These are phyloP conservation scores for Cladosporium oxysporum DNA, from an alignment of 2,329 filamentous ascomycete species.

Conservation along the genomic window DNA sequence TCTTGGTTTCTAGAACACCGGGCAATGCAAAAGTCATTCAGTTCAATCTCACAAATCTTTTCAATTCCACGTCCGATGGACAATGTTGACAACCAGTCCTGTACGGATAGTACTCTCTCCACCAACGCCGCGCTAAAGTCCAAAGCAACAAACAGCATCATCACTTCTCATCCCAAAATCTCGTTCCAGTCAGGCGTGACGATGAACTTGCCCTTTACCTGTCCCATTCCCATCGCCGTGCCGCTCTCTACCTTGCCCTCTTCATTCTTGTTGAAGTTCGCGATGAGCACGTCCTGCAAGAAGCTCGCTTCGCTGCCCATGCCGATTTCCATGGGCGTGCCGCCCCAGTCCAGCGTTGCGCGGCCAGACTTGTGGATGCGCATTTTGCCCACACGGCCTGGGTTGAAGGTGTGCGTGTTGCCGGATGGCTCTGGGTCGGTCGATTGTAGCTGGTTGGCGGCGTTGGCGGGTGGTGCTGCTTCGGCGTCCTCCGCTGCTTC, in stretches of 20 bases:
- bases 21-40: slow-evolving; percentile 5
- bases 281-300: slow-evolving; percentile 60
- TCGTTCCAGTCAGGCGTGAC: slow-evolving; percentile 62
- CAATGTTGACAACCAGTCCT: neutral
- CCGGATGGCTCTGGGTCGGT: slow-evolving; percentile 42
- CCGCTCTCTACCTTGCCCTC: slow-evolving; percentile 36
- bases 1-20: neutral
- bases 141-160: slow-evolving; percentile 22
- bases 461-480: slow-evolving; percentile 30
- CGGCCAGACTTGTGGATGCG: slow-evolving; percentile 63
- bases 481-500: slow-evolving; percentile 27
- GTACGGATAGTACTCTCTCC: neutral
- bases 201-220: slow-evolving; percentile 66
- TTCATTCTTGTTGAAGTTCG: slow-evolving; percentile 34
- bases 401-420: slow-evolving; percentile 40
- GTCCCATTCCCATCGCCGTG: slow-evolving; percentile 58
- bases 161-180: slow-evolving; percentile 40
- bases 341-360: slow-evolving; percentile 64
- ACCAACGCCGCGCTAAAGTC: slow-evolving; percentile 20
- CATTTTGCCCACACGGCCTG: slow-evolving; percentile 61
- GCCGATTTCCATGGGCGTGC: slow-evolving; percentile 58
- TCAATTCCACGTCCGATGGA: neutral
- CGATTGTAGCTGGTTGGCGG: slow-evolving; percentile 34
- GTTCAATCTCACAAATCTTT: neutral
- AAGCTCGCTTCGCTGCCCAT: slow-evolving; percentile 59